A percentile compares a stretch with the other conserved stretches of the same genome.
Conservation (phyloP, 1,139 yeast species). For the Debaryomyces robertsiae region DNA sequence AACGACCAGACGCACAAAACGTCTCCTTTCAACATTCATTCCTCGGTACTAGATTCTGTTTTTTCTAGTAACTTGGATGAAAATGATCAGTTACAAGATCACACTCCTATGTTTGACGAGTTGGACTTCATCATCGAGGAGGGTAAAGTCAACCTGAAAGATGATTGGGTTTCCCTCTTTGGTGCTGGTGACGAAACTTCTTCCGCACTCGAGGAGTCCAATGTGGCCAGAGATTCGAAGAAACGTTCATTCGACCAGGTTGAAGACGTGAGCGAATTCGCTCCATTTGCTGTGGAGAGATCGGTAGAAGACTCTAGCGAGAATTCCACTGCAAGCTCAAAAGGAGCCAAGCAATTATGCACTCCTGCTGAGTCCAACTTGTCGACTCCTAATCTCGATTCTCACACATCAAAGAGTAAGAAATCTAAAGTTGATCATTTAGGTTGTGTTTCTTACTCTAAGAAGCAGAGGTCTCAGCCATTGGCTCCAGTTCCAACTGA, state of each 20-base stretch:
- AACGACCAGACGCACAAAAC: constrained; percentile 11
- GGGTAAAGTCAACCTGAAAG: constrained; percentile 45
- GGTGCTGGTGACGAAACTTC: constrained; percentile 26
- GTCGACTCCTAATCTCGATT: constrained; percentile 34
- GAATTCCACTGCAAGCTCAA: background rate
- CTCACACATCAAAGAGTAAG: constrained; percentile 10
- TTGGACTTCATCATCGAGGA: constrained; percentile 51
- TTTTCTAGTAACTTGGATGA: constrained; percentile 53
- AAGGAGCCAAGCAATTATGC: constrained; percentile 25
- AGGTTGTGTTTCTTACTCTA: constrained; percentile 65
- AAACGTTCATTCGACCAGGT: constrained; percentile 35
- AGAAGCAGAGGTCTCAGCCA: constrained; percentile 61
- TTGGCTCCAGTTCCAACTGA: constrained; percentile 67
- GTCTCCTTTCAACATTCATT: constrained; percentile 56
- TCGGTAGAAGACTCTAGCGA: constrained; percentile 2
- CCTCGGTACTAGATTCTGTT: constrained; percentile 63
- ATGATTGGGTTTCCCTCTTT: constrained; percentile 68
- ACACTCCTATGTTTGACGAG: constrained; percentile 70
- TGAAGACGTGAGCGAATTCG: constrained; percentile 24
- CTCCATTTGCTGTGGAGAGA: constrained; percentile 19
- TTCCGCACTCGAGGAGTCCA: constrained; percentile 21
- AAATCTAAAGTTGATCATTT: constrained; percentile 53
- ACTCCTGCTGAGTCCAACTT: constrained; percentile 29
- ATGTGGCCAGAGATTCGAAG: constrained; percentile 4
- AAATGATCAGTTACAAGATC: constrained; percentile 38